Conservation (phyloP, 2,329 filamentous ascomycete genomes). For the Neofusicoccum umdonicola region DNA sequence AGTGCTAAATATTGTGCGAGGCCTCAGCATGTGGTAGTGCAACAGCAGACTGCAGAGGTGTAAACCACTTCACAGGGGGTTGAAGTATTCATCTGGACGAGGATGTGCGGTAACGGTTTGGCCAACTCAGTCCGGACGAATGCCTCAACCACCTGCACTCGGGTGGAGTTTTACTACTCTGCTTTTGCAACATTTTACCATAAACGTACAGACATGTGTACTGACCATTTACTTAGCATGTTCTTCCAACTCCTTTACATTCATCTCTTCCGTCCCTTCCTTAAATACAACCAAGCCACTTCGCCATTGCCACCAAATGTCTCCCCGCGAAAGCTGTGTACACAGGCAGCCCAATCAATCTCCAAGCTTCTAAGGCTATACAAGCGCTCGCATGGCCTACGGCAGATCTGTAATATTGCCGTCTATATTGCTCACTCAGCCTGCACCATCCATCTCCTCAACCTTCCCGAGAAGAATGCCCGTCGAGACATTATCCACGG, state of each 20-base stretch:
- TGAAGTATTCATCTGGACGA: too few species aligned
- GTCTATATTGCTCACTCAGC: conserved; percentile 95
- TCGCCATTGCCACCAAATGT: conserved; percentile 85
- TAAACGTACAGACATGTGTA: neutral
- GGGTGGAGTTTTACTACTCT: neutral
- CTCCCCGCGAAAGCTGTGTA: conserved; percentile 86
- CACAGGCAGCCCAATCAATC: conserved; percentile 81
- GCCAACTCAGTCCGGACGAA: too few species aligned
- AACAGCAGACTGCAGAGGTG: too few species aligned
- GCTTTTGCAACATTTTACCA: neutral
- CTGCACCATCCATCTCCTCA: conserved; percentile 90
- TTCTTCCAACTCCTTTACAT: conserved; percentile 96
- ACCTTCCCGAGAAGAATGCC: conserved; percentile 88
- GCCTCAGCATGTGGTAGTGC: too few species aligned
- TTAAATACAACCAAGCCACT: conserved; percentile 79
- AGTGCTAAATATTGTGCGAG: conserved; percentile 41
- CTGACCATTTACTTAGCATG: conserved; percentile 63
- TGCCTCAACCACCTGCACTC: too few species aligned
- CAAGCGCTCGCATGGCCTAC: conserved; percentile 84
- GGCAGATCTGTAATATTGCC: conserved; percentile 93
- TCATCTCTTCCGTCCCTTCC: conserved; percentile 89
- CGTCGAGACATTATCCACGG: conserved; percentile 87
- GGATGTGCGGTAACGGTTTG: too few species aligned
- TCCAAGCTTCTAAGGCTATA: conserved; percentile 94
- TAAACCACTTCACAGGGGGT: too few species aligned